Base-by-base conservation (phyloP, 352 stramenopile species). In the Peronospora farinosa region DNA sequence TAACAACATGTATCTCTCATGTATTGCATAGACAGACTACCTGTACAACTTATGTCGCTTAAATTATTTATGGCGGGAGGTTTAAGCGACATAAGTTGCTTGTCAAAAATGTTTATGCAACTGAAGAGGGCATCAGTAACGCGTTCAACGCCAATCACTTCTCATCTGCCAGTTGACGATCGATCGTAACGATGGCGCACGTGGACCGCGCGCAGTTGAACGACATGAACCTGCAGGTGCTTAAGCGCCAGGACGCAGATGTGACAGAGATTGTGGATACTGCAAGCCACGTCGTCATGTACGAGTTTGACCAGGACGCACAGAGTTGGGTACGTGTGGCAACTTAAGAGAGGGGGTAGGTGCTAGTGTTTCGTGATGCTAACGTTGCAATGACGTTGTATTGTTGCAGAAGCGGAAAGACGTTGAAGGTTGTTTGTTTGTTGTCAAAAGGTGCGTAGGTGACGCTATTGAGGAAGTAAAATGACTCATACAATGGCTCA, bases 171-270 rank as follows among this genome's bases (percentile, higher is more conserved):
- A 37, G 17, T 16, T 13, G n/a, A 39, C 4, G 8, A 19, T 21
- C 6, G 28, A n/a, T n/a, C n/a, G n/a, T n/a, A 21, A 31, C 9
- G 52, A 81, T 81, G 68, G 60, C 66, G 25, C 72, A 76, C 37
- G 68, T 91, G 47, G 79, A 93, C 63, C 79, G 78, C 54, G 65
- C 78, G 59, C 83, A 93, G 65, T 91, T 71, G 33, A 81, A 93
- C 47, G 83, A 78, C 15, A 86, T 93, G 77, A 93, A 93, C 61
- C 55, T 93, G 51, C 79, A 91, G 58, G 83, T 91, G 51, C 72
- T 93, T 32, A 86, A 87, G 66, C 78, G 83, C 37, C 79, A 93
- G 56, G 83, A 93, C 47, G 60, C 69, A 36, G 64, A 80, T n/a
- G 70, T 93, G 32, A 63, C 73, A 60, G 80, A 93, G 28, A 91